Percentiles rank a stretch among this genome's conserved stretches.
Conservation (phyloP, 2,329 filamentous ascomycete species). For the Fusarium drepaniforme region DNA sequence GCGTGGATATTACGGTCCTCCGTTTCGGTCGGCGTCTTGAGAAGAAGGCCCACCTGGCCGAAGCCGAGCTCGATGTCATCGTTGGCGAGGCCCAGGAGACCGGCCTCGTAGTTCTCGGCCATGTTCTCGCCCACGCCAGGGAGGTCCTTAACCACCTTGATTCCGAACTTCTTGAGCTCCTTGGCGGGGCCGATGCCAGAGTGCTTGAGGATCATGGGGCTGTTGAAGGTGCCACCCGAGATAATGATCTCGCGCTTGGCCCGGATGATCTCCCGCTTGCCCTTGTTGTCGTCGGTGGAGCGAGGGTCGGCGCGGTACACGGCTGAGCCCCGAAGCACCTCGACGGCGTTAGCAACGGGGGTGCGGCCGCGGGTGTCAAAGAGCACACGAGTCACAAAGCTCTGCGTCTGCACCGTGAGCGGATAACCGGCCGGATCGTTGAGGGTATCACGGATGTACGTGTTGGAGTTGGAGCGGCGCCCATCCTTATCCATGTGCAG, state of each 20-base stretch:
- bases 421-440: not conserved
- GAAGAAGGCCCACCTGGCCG: no score
- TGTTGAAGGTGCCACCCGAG: conserved; percentile 64
- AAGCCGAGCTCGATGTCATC: no score
- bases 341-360: conserved; percentile 61
- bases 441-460: not conserved
- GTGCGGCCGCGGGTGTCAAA: conserved; percentile 24
- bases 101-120: conserved; percentile 65
- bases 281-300: conserved; percentile 43
- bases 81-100: no score
- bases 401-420: not conserved
- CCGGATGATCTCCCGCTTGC: conserved; percentile 47
- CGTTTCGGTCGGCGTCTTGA: no score
- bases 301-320: conserved; percentile 61
- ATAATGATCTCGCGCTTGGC: conserved; percentile 63
- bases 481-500: not conserved
- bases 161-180: conserved; percentile 53
- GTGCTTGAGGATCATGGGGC: conserved; percentile 65
- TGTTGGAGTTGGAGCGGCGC: not conserved
- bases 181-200: conserved; percentile 59
- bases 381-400: not conserved
- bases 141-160: conserved; percentile 62
- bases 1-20: not conserved
- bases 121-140: conserved; percentile 72
- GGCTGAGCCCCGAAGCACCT: conserved; percentile 59